Evolutionary conservation across 2,329 filamentous ascomycete genomes (phyloP).

Genomic region (Stagonosporopsis vannaccii): DNA sequence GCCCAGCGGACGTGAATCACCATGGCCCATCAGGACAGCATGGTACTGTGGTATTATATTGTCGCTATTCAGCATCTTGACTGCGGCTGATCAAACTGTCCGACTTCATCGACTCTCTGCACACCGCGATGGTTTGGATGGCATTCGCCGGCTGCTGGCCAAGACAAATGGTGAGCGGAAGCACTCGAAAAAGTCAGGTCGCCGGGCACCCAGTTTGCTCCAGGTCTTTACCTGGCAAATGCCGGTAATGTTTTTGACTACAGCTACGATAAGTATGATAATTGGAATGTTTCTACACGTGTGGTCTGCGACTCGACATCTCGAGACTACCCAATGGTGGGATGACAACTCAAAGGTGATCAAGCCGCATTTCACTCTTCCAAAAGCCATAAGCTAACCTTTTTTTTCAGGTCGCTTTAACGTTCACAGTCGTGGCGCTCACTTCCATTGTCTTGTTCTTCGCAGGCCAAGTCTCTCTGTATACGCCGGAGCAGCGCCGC

Average conservation of each 20-base stretch:
- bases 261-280: slow-evolving; percentile 48
- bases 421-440: slow-evolving; percentile 28
- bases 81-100: slow-evolving; percentile 53
- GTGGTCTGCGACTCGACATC: slow-evolving; percentile 43
- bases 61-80: slow-evolving; percentile 59
- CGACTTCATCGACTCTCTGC: slow-evolving; percentile 53
- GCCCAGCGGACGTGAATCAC: slow-evolving; percentile 45
- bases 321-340: slow-evolving; percentile 36
- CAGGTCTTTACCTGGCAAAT: slow-evolving; percentile 51
- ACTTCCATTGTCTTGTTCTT: slow-evolving; percentile 29
- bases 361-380: not conserved
- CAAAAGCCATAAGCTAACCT: not conserved
- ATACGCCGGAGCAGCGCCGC: slow-evolving; percentile 18
- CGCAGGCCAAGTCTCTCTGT: slow-evolving; percentile 31
- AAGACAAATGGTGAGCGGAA: slow-evolving; percentile 32
- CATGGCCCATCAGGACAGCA: slow-evolving; percentile 52
- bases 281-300: slow-evolving; percentile 50
- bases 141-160: slow-evolving; percentile 48
- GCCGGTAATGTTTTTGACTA: slow-evolving; percentile 47
- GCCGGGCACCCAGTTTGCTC: slow-evolving; percentile 31
- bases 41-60: slow-evolving; percentile 58
- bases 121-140: slow-evolving; percentile 48
- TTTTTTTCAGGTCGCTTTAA: slow-evolving; percentile 28
- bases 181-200: slow-evolving; percentile 22
- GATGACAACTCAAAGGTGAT: slow-evolving; percentile 41